A percentile compares a stretch with the other conserved stretches of the same genome.
These are phyloP conservation scores for Candida sp. DNA, from an alignment of 1,139 yeast species.

Conservation along the genomic window DNA sequence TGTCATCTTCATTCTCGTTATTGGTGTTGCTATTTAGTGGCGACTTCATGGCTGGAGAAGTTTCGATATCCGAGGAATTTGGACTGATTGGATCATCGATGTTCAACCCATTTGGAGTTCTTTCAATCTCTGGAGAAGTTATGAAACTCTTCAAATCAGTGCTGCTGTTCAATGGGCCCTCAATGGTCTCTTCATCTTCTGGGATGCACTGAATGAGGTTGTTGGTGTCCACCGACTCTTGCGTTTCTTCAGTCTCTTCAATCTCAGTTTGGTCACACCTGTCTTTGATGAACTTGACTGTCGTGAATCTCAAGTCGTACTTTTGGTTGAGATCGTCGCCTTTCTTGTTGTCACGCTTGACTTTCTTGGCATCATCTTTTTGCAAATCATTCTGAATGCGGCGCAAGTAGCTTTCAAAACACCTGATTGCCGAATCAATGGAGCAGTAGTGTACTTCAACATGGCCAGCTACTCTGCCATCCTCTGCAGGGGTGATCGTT, in stretches of 20 bases:
- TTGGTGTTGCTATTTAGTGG: slow-evolving; percentile 5
- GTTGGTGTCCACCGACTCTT: background rate
- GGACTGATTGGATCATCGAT: slow-evolving; percentile 18
- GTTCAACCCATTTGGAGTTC: slow-evolving; percentile 6
- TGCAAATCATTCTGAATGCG: slow-evolving; percentile 28
- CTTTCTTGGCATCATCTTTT: slow-evolving; percentile 17
- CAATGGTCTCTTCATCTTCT: slow-evolving; percentile 11
- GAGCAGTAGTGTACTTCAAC: slow-evolving; percentile 40
- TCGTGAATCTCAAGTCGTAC: slow-evolving; percentile 20
- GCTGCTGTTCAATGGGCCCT: slow-evolving; percentile 13
- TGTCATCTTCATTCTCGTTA: slow-evolving; percentile 1
- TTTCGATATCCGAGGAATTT: slow-evolving; percentile 15
- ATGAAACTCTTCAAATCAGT: slow-evolving; percentile 15
- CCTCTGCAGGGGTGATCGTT: background rate
- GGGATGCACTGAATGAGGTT: slow-evolving; percentile 8
- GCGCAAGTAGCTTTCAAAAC: slow-evolving; percentile 36
- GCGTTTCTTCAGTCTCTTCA: slow-evolving; percentile 4
- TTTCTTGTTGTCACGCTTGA: slow-evolving; percentile 4
- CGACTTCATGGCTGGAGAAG: slow-evolving; percentile 9
- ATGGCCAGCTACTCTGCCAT: slow-evolving; percentile 15
- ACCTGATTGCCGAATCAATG: slow-evolving; percentile 43
- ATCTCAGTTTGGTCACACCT: slow-evolving; percentile 36
- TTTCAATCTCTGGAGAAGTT: slow-evolving; percentile 9
- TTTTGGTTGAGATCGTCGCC: slow-evolving; percentile 9
- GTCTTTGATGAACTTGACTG: slow-evolving; percentile 34